Evolutionary conservation across 129 eudicot species (phyloP).

Genomic region (Escallonia herrerae): DNA sequence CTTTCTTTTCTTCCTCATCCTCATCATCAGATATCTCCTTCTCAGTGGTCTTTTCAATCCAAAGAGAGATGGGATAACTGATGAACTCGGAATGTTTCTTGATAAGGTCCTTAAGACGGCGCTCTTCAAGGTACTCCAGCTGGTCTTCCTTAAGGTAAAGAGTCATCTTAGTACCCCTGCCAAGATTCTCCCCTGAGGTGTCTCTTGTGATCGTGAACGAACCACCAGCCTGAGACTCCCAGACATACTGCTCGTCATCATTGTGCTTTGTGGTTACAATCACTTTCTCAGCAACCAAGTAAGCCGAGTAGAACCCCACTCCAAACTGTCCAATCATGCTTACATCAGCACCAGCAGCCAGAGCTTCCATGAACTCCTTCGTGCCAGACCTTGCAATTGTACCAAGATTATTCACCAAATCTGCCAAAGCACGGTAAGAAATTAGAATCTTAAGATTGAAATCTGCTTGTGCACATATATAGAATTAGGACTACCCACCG

Average conservation of each 20-base stretch:
- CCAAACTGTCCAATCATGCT: slow-evolving; percentile 95
- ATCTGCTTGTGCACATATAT: background rate
- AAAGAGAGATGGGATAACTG: slow-evolving; percentile 78
- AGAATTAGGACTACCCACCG: slow-evolving; percentile 32
- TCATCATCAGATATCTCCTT: slow-evolving; percentile 80
- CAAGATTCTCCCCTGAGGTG: slow-evolving; percentile 64
- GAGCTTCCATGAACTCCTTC: slow-evolving; percentile 89
- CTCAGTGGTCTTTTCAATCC: slow-evolving; percentile 73
- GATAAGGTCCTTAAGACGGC: slow-evolving; percentile 66
- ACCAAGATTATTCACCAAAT: slow-evolving; percentile 89
- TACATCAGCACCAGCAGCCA: slow-evolving; percentile 89
- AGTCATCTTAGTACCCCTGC: slow-evolving; percentile 69
- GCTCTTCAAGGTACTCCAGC: slow-evolving; percentile 79
- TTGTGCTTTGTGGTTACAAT: slow-evolving; percentile 81
- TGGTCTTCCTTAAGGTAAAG: slow-evolving; percentile 73
- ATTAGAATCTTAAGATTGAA: too few relatives aligned
- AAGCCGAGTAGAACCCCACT: slow-evolving; percentile 92
- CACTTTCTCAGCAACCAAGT: slow-evolving; percentile 81
- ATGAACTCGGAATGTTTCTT: slow-evolving; percentile 90
- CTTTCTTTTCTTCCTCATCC: slow-evolving; percentile 76
- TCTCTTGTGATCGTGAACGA: slow-evolving; percentile 82
- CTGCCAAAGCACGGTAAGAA: slow-evolving; percentile 13
- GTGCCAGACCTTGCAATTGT: slow-evolving; percentile 88
- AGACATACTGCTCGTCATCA: slow-evolving; percentile 78
- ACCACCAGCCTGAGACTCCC: slow-evolving; percentile 93